Conservation (phyloP, 495 filamentous ascomycete species). For the Penicillium ucsense region DNA sequence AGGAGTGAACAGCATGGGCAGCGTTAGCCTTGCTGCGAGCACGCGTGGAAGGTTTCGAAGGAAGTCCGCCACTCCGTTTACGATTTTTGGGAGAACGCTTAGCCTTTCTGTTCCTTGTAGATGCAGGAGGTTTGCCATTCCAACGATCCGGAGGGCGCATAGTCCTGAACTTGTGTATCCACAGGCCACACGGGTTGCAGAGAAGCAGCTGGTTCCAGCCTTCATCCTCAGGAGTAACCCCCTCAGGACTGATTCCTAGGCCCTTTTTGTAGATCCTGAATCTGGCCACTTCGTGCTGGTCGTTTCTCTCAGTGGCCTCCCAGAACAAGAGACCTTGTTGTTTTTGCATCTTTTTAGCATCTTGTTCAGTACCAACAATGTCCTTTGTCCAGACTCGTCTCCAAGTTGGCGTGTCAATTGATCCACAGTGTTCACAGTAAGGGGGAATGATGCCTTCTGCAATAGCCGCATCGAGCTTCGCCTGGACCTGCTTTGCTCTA, state of each 20-base stretch:
- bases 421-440: constrained; percentile 86
- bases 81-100: constrained; percentile 32
- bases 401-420: constrained; percentile 93
- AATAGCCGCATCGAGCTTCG: constrained; percentile 53
- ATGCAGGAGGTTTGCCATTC: constrained; percentile 46
- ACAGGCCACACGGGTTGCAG: constrained; percentile 95
- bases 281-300: constrained; percentile 44
- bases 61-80: constrained; percentile 21
- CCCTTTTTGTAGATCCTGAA: constrained; percentile 73
- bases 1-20: constrained; percentile 24
- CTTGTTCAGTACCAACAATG: constrained; percentile 47
- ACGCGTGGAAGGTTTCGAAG: constrained; percentile 19
- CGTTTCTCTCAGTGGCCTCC: constrained; percentile 52
- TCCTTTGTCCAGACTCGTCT: constrained; percentile 74
- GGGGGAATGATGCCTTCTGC: constrained; percentile 65
- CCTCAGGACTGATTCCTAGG: constrained; percentile 37
- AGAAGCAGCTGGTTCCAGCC: constrained; percentile 61
- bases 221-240: constrained; percentile 42
- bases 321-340: constrained; percentile 52
- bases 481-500: constrained; percentile 33
- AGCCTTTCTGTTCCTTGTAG: constrained; percentile 28
- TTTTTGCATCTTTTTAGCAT: constrained; percentile 57
- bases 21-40: constrained; percentile 25
- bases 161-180: constrained; percentile 75
- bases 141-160: constrained; percentile 80